A percentile compares a stretch with the other conserved stretches of the same genome.
phyloP scores from a whole-genome alignment of 441 rosid species.

The Mallotus japonicus region DNA sequence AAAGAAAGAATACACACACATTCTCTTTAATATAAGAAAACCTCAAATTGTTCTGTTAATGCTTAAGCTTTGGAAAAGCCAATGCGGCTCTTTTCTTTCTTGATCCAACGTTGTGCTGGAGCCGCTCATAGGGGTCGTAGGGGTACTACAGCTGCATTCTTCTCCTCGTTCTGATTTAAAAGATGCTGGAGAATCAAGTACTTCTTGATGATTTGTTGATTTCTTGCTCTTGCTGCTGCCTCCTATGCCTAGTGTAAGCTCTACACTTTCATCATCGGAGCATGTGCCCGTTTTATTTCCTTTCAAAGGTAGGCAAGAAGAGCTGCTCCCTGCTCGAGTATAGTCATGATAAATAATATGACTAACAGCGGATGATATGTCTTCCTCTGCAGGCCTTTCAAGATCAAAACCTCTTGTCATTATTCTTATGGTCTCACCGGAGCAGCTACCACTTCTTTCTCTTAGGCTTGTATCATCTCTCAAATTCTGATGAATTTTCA shows the following conservation, averaged over 20 bases:
- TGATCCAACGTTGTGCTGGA: conserved; percentile 54
- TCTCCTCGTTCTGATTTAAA: conserved; percentile 34
- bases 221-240: conserved; percentile 30
- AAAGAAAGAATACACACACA: background rate
- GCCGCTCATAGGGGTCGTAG: conserved; percentile 52
- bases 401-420: conserved; percentile 36
- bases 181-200: conserved; percentile 30
- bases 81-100: conserved; percentile 63
- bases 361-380: conserved; percentile 31
- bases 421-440: conserved; percentile 36
- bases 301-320: conserved; percentile 5
- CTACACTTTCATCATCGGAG: conserved; percentile 47
- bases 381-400: conserved; percentile 42
- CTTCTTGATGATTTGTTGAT: conserved; percentile 14
- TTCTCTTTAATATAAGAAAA: background rate
- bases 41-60: conserved; percentile 37
- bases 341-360: conserved; percentile 13
- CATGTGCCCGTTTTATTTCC: conserved; percentile 19
- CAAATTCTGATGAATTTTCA: conserved; percentile 24
- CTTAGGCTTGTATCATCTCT: conserved; percentile 36
- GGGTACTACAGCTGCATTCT: conserved; percentile 44
- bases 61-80: conserved; percentile 71
- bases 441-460: conserved; percentile 53
- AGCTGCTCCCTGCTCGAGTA: conserved; percentile 31
- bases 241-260: conserved; percentile 74